Conservation (phyloP, 2,329 filamentous ascomycete genomes). For the Fusarium sp. region DNA sequence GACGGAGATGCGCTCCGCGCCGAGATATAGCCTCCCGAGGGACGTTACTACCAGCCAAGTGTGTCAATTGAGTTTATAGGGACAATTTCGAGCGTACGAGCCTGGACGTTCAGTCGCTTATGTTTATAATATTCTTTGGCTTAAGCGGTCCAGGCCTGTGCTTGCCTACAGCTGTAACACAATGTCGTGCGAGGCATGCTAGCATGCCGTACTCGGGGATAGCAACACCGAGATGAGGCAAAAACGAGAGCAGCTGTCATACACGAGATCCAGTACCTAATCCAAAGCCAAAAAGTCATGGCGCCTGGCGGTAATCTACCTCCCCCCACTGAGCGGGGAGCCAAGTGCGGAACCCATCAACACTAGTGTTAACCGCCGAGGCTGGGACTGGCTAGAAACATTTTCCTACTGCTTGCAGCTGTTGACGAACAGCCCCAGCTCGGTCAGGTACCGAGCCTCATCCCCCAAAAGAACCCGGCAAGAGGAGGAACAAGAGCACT, state of each 20-base stretch:
- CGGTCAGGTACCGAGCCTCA: slow-evolving; percentile 48
- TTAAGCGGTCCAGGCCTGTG: slow-evolving; percentile 3
- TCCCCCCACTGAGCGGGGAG: slow-evolving; percentile 34
- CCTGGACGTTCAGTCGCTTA: slow-evolving; percentile 1
- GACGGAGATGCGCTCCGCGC: slow-evolving; percentile 48
- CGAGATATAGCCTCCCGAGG: slow-evolving; percentile 42
- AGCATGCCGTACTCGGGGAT: slow-evolving; percentile 29
- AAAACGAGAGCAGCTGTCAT: slow-evolving; percentile 28
- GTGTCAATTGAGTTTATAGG: slow-evolving; percentile 22
- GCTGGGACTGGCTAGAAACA: slow-evolving; percentile 40
- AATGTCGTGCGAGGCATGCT: slow-evolving; percentile 11
- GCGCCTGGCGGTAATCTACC: slow-evolving; percentile 10
- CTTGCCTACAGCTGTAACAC: background rate
- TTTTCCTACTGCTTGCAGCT: slow-evolving; percentile 41
- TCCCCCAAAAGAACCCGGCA: slow-evolving; percentile 34
- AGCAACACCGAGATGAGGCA: slow-evolving; percentile 42
- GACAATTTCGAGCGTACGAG: background rate
- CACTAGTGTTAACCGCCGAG: slow-evolving; percentile 41
- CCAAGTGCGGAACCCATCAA: slow-evolving; percentile 40
- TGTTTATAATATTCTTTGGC: background rate
- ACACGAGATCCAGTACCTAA: slow-evolving; percentile 34
- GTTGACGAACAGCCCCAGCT: slow-evolving; percentile 43
- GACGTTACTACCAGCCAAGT: slow-evolving; percentile 25
- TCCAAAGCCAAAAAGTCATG: slow-evolving; percentile 28
- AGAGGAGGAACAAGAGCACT: slow-evolving; percentile 30